phyloP scores from a whole-genome alignment of 1,139 yeast species.

The Suhomyces ambrosiae region DNA sequence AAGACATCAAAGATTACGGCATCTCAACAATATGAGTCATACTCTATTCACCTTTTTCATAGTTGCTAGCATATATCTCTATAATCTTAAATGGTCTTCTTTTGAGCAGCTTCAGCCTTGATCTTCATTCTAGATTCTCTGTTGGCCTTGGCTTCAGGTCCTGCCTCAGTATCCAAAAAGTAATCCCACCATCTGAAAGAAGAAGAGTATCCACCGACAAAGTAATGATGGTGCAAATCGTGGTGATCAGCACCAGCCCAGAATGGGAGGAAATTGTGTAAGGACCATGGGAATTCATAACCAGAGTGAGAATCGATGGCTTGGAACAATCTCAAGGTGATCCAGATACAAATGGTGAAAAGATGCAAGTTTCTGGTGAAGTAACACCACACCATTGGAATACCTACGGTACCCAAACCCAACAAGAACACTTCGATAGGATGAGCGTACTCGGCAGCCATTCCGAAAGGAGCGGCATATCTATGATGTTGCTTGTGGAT shows the following conservation, averaged over 20 bases:
- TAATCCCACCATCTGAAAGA: conserved; percentile 53
- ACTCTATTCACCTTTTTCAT: too few relatives aligned
- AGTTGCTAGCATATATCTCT: too few relatives aligned
- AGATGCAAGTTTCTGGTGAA: conserved; percentile 43
- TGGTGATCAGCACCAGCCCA: conserved; percentile 58
- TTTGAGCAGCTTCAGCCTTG: conserved; percentile 32
- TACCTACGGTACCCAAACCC: conserved; percentile 52
- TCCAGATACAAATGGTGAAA: conserved; percentile 48
- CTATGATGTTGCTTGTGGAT: conserved; percentile 53
- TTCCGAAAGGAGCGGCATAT: conserved; percentile 53
- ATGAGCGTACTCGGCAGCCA: conserved; percentile 53
- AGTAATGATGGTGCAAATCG: conserved; percentile 51
- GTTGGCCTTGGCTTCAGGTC: conserved; percentile 42
- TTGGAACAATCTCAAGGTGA: conserved; percentile 46
- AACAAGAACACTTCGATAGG: conserved; percentile 49
- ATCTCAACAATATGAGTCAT: too few relatives aligned
- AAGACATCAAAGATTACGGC: too few relatives aligned
- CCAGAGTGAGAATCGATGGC: conserved; percentile 54
- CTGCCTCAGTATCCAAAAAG: conserved; percentile 46
- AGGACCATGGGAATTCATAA: conserved; percentile 52
- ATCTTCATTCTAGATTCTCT: conserved; percentile 39
- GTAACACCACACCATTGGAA: conserved; percentile 45
- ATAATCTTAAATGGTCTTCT: conserved; percentile 17
- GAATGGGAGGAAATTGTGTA: conserved; percentile 47
- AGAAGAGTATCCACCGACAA: conserved; percentile 48